Evolutionary conservation across 495 filamentous ascomycete genomes (phyloP).

Genomic region (Penicillium ucsense): DNA sequence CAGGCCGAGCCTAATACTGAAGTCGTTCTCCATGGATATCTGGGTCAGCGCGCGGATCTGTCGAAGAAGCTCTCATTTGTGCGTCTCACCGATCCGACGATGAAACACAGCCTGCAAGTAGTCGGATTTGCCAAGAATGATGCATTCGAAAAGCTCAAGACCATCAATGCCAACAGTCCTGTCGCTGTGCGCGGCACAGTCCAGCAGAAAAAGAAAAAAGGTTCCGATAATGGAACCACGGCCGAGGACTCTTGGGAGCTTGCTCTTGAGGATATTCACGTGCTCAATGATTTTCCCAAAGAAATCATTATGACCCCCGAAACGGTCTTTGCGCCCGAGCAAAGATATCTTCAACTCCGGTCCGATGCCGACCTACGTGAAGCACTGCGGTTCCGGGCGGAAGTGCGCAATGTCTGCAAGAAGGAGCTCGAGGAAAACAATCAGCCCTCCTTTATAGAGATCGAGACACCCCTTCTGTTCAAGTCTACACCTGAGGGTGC

Average conservation of each 20-base stretch:
- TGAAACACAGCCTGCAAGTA: slow-evolving; percentile 41
- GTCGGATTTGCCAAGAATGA: slow-evolving; percentile 38
- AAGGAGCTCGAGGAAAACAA: slow-evolving; percentile 34
- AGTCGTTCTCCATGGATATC: slow-evolving; percentile 63
- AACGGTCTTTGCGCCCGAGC: slow-evolving; percentile 59
- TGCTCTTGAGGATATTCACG: slow-evolving; percentile 49
- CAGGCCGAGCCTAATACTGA: slow-evolving; percentile 32
- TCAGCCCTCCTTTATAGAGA: slow-evolving; percentile 53
- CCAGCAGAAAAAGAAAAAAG: slow-evolving; percentile 32
- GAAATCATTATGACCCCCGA: slow-evolving; percentile 65
- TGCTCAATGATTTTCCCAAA: slow-evolving; percentile 66
- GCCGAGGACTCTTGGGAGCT: slow-evolving; percentile 45
- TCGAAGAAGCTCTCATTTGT: slow-evolving; percentile 61
- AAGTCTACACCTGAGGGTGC: slow-evolving; percentile 97
- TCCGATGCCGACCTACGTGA: slow-evolving; percentile 52
- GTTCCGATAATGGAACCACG: slow-evolving; percentile 12
- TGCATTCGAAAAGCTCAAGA: slow-evolving; percentile 37
- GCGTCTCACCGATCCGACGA: slow-evolving; percentile 43
- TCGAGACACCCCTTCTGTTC: slow-evolving; percentile 91
- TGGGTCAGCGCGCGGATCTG: slow-evolving; percentile 51
- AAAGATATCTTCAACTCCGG: slow-evolving; percentile 79
- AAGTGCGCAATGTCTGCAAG: slow-evolving; percentile 42
- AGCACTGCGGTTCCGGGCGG: slow-evolving; percentile 50
- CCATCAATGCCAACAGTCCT: slow-evolving; percentile 39
- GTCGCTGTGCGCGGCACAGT: slow-evolving; percentile 42